Conservation (phyloP, 2,329 filamentous ascomycete species). For the Fusarium setosum region DNA sequence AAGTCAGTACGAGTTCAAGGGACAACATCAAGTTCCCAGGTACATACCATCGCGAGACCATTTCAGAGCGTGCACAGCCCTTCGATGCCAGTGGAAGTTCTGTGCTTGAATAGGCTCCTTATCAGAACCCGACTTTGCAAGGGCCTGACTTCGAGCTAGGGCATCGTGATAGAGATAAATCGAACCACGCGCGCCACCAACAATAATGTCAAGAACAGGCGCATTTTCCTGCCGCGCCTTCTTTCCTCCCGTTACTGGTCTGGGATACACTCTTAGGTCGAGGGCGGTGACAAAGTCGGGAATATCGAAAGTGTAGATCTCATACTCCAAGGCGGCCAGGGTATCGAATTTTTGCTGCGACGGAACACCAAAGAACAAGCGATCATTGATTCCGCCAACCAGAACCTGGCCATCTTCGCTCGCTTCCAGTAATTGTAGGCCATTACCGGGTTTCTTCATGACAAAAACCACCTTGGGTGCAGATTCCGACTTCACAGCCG, state of each 20-base stretch:
- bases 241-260: slow-evolving; percentile 32
- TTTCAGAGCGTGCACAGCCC: slow-evolving; percentile 84
- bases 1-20: slow-evolving; percentile 44
- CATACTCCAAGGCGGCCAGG: slow-evolving; percentile 55
- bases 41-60: slow-evolving; percentile 88
- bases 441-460: slow-evolving; percentile 49
- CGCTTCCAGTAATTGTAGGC: slow-evolving; percentile 57
- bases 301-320: slow-evolving; percentile 68
- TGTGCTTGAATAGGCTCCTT: slow-evolving; percentile 67
- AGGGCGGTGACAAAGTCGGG: slow-evolving; percentile 75
- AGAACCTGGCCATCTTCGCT: slow-evolving; percentile 68
- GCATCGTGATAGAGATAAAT: slow-evolving; percentile 87
- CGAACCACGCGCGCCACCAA: slow-evolving; percentile 81
- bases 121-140: slow-evolving; percentile 52
- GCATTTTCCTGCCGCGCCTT: slow-evolving; percentile 42
- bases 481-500: slow-evolving; percentile 43
- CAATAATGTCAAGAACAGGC: slow-evolving; percentile 74
- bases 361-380: slow-evolving; percentile 50
- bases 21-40: neutral
- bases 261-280: slow-evolving; percentile 64
- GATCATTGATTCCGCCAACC: slow-evolving; percentile 53
- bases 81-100: slow-evolving; percentile 91
- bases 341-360: slow-evolving; percentile 33
- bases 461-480: slow-evolving; percentile 51
- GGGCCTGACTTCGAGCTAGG: slow-evolving; percentile 65